phyloP scores from a whole-genome alignment of 148 eudicot genomes.

The Spergularia marina region DNA sequence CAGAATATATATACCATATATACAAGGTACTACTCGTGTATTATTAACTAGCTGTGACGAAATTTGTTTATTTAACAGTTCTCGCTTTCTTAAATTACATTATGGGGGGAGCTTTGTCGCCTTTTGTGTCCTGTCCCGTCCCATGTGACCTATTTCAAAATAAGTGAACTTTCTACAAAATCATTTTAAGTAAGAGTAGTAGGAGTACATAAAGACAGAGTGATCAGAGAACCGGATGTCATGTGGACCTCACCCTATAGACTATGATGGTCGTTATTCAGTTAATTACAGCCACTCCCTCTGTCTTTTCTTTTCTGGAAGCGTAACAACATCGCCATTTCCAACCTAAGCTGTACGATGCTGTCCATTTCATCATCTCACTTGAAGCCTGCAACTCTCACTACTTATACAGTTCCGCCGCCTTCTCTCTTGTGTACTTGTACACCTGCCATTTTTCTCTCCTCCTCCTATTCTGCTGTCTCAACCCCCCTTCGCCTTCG shows the following conservation, averaged over 20 bases:
- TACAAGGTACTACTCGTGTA: no score
- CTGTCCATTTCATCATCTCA: constrained; percentile 26
- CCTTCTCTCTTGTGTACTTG: not conserved
- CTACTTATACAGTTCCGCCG: constrained; percentile 17
- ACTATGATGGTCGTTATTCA: constrained; percentile 33
- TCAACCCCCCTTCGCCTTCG: constrained; percentile 28
- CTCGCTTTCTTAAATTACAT: no score
- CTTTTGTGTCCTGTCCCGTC: no score
- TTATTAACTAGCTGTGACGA: no score
- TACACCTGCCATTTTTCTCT: constrained; percentile 10
- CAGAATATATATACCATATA: no score
- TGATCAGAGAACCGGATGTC: not conserved
- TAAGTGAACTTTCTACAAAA: not conserved
- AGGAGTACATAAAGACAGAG: not conserved
- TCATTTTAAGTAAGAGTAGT: not conserved
- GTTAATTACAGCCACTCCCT: constrained; percentile 33
- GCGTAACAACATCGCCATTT: no score
- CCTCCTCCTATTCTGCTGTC: constrained; percentile 25
- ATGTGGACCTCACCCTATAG: not conserved
- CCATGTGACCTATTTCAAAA: not conserved
- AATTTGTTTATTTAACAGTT: no score
- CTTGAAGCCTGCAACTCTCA: constrained; percentile 11
- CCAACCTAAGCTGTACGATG: constrained; percentile 1
- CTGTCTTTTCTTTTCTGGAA: constrained; percentile 4
- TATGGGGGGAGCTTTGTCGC: no score